Base-by-base conservation (phyloP, 148 eudicot species). In the Vaccinium myrtillus region DNA sequence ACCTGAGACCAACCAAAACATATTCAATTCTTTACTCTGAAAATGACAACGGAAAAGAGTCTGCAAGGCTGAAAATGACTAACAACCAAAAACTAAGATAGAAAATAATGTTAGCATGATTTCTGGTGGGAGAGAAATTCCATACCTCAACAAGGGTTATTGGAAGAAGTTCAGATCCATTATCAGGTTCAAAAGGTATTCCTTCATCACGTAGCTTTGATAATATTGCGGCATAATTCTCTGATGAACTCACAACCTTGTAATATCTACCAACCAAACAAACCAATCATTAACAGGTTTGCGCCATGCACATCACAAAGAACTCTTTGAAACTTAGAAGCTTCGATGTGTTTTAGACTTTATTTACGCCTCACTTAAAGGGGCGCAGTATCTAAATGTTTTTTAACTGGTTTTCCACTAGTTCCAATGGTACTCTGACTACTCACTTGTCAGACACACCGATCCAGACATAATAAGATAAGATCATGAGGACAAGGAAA, bases 201-300 rank as follows among this genome's bases (percentile, higher is more conserved):
- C 98, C 98, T 88, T 91, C 95, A 61, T 94, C 98, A 10, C 93
- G 94, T 75, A 97, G 91, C 88, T 93, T 97, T 83, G 93, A 83
- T 75, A 97, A 77, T 88, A 97, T 88, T 69, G 84, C 83, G 14
- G 95, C 61, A 65, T 94, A 94, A 84, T 90, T 90, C 84, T 94
- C 99, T 14, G 94, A 78, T 74, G 97, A 89, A 82, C 94, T 89
- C 65, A 97, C 96, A 79, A 97, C 87, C 87, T 97, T 97, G 83
- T 93, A 95, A 83, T 79, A 87, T 87, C 98, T 95, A 90, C 83
- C 79, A 85, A 76, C 84, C 84, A 70, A 82, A 79, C 65, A 48
- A 39, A 85, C 49, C 48, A 30, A 77, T 51, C 8, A 43, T 75
- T 43, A 79, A 55, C n/a, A 56, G 43, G 49, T 78, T 53, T 55